Evolutionary conservation across 257 asterid genomes (phyloP).

Genomic region (Primulina eburnea): DNA sequence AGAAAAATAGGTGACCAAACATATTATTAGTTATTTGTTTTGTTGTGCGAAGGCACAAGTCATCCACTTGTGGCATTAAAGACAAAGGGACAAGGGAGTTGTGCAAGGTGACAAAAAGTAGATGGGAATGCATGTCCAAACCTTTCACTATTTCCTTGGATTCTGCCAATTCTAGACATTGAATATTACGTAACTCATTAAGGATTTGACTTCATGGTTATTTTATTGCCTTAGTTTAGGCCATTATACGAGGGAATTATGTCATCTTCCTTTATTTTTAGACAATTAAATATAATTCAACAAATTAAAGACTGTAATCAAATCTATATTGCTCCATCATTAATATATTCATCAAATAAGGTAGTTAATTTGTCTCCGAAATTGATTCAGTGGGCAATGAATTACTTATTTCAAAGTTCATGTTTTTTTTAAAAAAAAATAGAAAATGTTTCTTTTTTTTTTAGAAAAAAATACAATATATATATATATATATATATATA

Average conservation of each 20-base stretch:
- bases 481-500: too few relatives aligned
- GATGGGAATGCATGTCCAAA: constrained; percentile 25
- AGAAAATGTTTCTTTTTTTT: too few relatives aligned
- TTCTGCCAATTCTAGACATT: constrained; percentile 8
- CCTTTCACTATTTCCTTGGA: constrained; percentile 23
- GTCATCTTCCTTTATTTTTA: not conserved
- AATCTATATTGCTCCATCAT: not conserved
- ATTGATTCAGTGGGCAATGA: not conserved
- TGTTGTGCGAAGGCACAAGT: constrained; percentile 26
- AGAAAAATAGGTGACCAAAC: too few relatives aligned
- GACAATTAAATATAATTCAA: too few relatives aligned
- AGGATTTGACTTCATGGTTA: not conserved
- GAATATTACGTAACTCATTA: not conserved
- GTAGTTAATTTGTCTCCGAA: not conserved
- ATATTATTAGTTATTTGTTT: constrained; percentile 13
- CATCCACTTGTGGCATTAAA: constrained; percentile 38
- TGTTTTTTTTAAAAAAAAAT: too few relatives aligned
- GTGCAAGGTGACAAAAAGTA: constrained; percentile 28
- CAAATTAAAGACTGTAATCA: not conserved
- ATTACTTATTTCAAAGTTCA: not conserved
- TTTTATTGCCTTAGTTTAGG: not conserved
- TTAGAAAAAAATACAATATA: too few relatives aligned
- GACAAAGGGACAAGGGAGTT: constrained; percentile 35
- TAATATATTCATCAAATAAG: too few relatives aligned
- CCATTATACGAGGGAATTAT: not conserved